Evolutionary conservation across 768 basidiomycete species (phyloP).

Genomic region (Lentinus tigrinus): DNA sequence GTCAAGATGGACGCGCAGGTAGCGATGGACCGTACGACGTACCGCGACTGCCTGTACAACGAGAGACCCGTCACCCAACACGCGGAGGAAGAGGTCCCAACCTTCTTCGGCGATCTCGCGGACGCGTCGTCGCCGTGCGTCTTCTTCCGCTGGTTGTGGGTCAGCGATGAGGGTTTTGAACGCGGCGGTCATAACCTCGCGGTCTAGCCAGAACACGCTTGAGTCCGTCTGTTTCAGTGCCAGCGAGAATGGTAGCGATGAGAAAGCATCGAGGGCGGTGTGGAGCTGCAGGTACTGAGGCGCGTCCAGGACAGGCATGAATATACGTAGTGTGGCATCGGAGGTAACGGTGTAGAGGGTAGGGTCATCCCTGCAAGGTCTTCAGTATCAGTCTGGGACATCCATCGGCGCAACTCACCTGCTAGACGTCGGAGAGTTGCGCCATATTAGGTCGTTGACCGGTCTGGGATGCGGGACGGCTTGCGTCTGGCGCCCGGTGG

Average conservation of each 20-base stretch:
- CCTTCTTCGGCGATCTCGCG: conserved; percentile 66
- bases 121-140: conserved; percentile 46
- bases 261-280: conserved; percentile 68
- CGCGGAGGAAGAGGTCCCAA: conserved; percentile 79
- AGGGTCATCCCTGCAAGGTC: conserved; percentile 59
- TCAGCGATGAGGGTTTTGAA: conserved; percentile 43
- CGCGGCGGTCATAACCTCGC: conserved; percentile 51
- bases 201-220: conserved; percentile 68
- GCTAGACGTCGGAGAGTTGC: conserved; percentile 64
- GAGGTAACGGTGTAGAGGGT: conserved; percentile 83
- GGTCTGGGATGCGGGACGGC: conserved; percentile 71
- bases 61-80: conserved; percentile 71
- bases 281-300: conserved; percentile 85
- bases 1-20: background rate
- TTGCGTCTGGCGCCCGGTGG: conserved; percentile 69
- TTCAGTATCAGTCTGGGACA: conserved; percentile 3
- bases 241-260: conserved; percentile 49
- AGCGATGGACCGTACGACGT: conserved; percentile 31
- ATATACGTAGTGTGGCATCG: conserved; percentile 81
- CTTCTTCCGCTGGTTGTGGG: conserved; percentile 35
- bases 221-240: conserved; percentile 36
- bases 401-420: conserved; percentile 43
- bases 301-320: conserved; percentile 83
- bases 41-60: conserved; percentile 73
- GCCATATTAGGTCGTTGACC: conserved; percentile 70